Conservation (phyloP, 768 basidiomycete species). For the Kwoniella sp. region DNA sequence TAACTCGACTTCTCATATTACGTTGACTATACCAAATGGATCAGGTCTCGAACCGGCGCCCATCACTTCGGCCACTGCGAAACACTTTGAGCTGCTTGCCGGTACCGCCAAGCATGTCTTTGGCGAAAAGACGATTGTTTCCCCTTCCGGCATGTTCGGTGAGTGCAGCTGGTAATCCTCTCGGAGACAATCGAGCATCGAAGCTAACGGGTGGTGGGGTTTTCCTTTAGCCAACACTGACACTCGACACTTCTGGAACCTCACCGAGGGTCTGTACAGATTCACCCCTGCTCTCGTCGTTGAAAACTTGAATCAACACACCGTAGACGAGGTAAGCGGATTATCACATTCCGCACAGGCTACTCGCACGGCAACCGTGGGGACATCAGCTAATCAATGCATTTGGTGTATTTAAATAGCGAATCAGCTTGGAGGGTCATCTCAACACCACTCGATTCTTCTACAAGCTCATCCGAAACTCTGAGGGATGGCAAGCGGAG, state of each 20-base stretch:
- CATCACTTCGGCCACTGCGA: slow-evolving; percentile 34
- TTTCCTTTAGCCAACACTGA: slow-evolving; percentile 54
- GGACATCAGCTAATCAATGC: background rate
- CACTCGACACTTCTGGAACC: slow-evolving; percentile 51
- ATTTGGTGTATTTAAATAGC: slow-evolving; percentile 28
- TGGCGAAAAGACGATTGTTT: slow-evolving; percentile 50
- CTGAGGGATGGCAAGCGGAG: slow-evolving; percentile 58
- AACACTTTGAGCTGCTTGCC: slow-evolving; percentile 51
- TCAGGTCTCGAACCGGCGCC: slow-evolving; percentile 46
- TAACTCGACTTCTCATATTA: slow-evolving; percentile 39
- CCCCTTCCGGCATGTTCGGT: slow-evolving; percentile 55
- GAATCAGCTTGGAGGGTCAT: slow-evolving; percentile 53
- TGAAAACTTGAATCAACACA: slow-evolving; percentile 53
- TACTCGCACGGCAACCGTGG: background rate
- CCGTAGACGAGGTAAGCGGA: slow-evolving; percentile 56
- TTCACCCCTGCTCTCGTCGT: slow-evolving; percentile 52
- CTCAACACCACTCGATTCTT: slow-evolving; percentile 54
- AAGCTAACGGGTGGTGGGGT: background rate
- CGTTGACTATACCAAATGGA: slow-evolving; percentile 31
- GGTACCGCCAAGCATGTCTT: slow-evolving; percentile 53
- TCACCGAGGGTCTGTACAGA: slow-evolving; percentile 55
- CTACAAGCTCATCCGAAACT: slow-evolving; percentile 56
- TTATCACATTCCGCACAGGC: background rate
- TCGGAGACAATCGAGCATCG: no score
- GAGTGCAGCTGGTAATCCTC: slow-evolving; percentile 19